Conservation (phyloP, 805 yeast genomes). For the Kodamaea restingae region DNA sequence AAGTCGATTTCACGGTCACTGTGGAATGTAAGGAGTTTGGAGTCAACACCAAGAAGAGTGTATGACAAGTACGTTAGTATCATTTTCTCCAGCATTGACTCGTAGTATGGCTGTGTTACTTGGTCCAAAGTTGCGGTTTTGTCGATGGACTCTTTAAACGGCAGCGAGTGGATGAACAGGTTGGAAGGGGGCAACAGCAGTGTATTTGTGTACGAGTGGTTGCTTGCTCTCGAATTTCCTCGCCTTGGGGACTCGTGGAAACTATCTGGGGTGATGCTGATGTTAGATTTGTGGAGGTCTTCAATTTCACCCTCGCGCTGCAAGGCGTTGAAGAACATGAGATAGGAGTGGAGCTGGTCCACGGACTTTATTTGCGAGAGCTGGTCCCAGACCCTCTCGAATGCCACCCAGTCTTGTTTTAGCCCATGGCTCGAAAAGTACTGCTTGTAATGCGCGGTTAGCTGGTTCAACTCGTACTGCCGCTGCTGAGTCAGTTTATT, state of each 20-base stretch:
- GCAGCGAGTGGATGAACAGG: slow-evolving; percentile 10
- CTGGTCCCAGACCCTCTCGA: slow-evolving; percentile 28
- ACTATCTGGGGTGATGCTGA: slow-evolving; percentile 5
- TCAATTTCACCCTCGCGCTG: slow-evolving; percentile 4
- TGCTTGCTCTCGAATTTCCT: slow-evolving; percentile 4
- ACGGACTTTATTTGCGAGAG: slow-evolving; percentile 24
- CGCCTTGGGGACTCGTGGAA: slow-evolving; percentile 7
- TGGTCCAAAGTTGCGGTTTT: slow-evolving; percentile 9
- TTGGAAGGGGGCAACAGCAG: slow-evolving; percentile 1
- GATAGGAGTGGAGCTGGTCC: slow-evolving; percentile 33
- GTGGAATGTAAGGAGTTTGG: slow-evolving; percentile 48
- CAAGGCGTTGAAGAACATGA: slow-evolving; percentile 28
- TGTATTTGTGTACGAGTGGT: slow-evolving; percentile 4
- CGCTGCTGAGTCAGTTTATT: slow-evolving; percentile 8
- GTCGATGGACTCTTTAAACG: slow-evolving; percentile 12
- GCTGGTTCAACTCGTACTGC: slow-evolving; percentile 16
- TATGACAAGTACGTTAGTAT: slow-evolving; percentile 37
- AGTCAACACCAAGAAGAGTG: slow-evolving; percentile 59
- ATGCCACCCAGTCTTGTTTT: slow-evolving; percentile 29
- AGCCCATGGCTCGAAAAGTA: slow-evolving; percentile 25
- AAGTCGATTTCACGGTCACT: slow-evolving; percentile 32
- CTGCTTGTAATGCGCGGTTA: slow-evolving; percentile 20
- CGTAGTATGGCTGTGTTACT: slow-evolving; percentile 25
- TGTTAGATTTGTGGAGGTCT: background rate
- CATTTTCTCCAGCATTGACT: slow-evolving; percentile 25